Conservation (phyloP, 2,329 filamentous ascomycete genomes). For the Fusarium cicatricum region DNA sequence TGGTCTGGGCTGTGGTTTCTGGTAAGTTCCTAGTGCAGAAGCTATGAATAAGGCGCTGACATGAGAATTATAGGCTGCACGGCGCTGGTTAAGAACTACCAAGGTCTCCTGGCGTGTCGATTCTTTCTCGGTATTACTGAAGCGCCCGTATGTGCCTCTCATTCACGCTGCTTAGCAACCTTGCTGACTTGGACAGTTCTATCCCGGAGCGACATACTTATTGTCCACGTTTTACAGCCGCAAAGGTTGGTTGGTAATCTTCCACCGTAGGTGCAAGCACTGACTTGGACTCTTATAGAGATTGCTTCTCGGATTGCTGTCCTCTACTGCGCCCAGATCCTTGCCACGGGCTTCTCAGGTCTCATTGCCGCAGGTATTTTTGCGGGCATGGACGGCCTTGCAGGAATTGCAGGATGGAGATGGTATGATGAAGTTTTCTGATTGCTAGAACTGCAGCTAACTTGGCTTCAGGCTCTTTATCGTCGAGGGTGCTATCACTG, state of each 20-base stretch:
- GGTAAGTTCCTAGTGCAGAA: slow-evolving; percentile 21
- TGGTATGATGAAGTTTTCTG: slow-evolving; percentile 50
- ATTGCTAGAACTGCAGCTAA: background rate
- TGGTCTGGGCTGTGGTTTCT: slow-evolving; percentile 52
- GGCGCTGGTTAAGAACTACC: slow-evolving; percentile 47
- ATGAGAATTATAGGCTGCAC: slow-evolving; percentile 42
- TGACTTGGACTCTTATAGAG: slow-evolving; percentile 57
- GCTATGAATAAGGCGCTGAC: background rate
- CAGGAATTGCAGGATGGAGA: slow-evolving; percentile 67
- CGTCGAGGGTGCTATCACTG: slow-evolving; percentile 64
- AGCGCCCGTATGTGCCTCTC: slow-evolving; percentile 41
- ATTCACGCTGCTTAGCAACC: background rate
- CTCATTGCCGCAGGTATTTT: slow-evolving; percentile 69
- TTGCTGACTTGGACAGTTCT: slow-evolving; percentile 43
- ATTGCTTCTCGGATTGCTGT: slow-evolving; percentile 68
- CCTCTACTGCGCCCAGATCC: slow-evolving; percentile 66
- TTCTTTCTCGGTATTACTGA: slow-evolving; percentile 53
- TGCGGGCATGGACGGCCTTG: slow-evolving; percentile 47
- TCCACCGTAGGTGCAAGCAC: rapidly evolving
- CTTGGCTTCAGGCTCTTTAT: slow-evolving; percentile 37
- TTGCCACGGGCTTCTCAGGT: slow-evolving; percentile 74
- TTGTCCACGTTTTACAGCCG: slow-evolving; percentile 47
- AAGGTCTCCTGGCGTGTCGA: slow-evolving; percentile 46
- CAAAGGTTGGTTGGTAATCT: slow-evolving; percentile 32
- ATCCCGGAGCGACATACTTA: slow-evolving; percentile 50